phyloP scores from a whole-genome alignment of 345 rosid species.

The Balakata baccata region DNA sequence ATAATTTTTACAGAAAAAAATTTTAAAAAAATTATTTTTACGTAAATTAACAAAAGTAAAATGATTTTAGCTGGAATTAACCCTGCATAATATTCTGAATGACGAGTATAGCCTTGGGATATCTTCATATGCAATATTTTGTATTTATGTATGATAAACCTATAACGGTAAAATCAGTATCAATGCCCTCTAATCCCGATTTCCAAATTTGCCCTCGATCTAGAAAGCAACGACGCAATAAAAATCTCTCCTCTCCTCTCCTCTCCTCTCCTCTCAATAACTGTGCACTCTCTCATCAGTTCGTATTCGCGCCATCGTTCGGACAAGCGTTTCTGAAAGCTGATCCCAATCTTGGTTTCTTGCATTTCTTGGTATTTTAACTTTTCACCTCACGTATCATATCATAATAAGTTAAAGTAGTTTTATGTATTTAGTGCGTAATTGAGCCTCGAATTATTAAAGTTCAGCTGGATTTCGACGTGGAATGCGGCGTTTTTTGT shows the following conservation, averaged over 20 bases:
- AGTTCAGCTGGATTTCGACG: not conserved
- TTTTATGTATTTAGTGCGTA: not conserved
- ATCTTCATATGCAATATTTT: no score
- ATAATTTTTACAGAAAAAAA: no score
- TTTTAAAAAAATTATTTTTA: no score
- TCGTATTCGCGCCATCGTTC: slow-evolving; percentile 8
- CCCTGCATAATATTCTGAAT: no score
- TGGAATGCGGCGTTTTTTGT: not conserved
- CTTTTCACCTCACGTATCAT: not conserved
- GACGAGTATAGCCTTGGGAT: not conserved
- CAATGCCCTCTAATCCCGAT: not conserved
- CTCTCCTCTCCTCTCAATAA: not conserved
- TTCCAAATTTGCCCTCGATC: slow-evolving; percentile 17
- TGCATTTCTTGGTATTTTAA: not conserved
- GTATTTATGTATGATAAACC: no score
- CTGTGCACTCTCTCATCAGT: not conserved
- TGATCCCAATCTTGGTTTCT: slow-evolving; percentile 3
- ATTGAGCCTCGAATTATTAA: not conserved
- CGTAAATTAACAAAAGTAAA: no score
- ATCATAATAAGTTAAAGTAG: not conserved
- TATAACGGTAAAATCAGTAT: slow-evolving; percentile 3
- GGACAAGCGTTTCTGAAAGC: not conserved
- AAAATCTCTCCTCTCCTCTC: not conserved
- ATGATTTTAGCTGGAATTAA: no score
- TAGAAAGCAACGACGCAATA: slow-evolving; percentile 7